Evolutionary conservation across 2,329 filamentous ascomycete genomes (phyloP), one percentile per base, ranked within the genome.

Genomic region (Corinectria fuckeliana): DNA sequence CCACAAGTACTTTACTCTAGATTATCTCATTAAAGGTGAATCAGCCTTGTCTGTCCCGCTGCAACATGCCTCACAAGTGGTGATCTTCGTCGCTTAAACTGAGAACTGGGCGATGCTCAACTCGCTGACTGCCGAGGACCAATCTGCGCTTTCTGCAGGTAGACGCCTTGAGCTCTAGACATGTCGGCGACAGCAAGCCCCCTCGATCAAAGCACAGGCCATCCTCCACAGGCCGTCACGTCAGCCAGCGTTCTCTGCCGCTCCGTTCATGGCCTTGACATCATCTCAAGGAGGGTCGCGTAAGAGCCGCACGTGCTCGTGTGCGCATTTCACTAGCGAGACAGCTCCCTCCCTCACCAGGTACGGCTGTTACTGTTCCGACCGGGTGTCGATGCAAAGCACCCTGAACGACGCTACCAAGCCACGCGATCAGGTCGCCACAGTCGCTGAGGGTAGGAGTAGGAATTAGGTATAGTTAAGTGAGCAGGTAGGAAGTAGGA

Each of bases 391-490:
- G 20, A n/a, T 42, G 39, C 20, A 42, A 42, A 42, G 39, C 32
- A 39, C 34, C 16, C 48, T 50, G 34, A 34, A 50, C 2, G 34
- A 50, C 21, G 48, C 48, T 21, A 50, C 48, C 23, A 50, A 44
- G 50, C 36, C 34, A 3, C 26, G 44, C 44, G 39, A 42, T 26
- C 26, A 47, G 26, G 23, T 47, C 44, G 44, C 44, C 26, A 47
- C n/a, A 47, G 16, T 47, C 44, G 44, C 44, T 47, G 21, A 47
- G 25, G 44, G 44, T 47, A 47, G 44, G 44, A 47, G 44, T 47
- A 47, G 44, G 25, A 47, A 47, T 47, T 47, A 47, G 44, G 44
- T 47, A 30, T 47, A 47, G 44, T 47, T 47, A 47, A 47, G 44
- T 47, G n/a, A 47, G 44, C 44, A 47, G 26, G 44, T 21, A 32